Base-by-base conservation (phyloP, 164 flowering plant species). In the Hamamelis virginiana region DNA sequence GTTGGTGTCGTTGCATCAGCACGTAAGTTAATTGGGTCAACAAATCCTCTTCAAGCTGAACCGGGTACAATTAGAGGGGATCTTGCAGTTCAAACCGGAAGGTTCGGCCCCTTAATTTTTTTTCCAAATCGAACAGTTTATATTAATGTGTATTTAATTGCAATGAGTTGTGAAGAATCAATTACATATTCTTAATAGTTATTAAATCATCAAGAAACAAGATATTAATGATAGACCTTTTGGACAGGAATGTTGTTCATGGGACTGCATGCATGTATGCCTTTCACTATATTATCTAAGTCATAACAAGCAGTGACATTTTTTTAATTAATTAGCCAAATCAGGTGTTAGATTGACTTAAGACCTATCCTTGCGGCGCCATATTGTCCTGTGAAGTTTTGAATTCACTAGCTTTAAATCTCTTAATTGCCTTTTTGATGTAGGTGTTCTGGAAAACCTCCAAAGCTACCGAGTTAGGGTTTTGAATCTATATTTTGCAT, bases 61-160 rank as follows among this genome's bases (percentile, higher is more conserved):
- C 98, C 99, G 10, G 99, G 99, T 73, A 92, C 99, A 43, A 92
- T 95, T 65, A 83, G 97, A 84, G 97, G 99, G 64, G 99, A 95
- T 74, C 86, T 95, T 69, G 97, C 99, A 23, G 90, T 95, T 76
- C 93, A 92, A 83, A 93, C 98, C 43, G 97, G 97, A 91, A 92
- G 98, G 99, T 95, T 65, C 57, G 82, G 9, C 57, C 43, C 58
- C 63, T 47, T 15, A 59, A 11, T 4, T 33, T 58, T 65, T 67
- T 16, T 13, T 61, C n/a, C n/a, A n/a, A n/a, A 25, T 53, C 56
- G 56, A 23, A 15, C 19, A 26, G 13, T 9, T 16, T 27, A 9
- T 58, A 1, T 22, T 41, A 15, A 6, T 28, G 43, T 26, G 61
- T n/a, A 3, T 26, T 55, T 55, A 19, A 19, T 45, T 63, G 53